phyloP scores from a whole-genome alignment of 2,329 filamentous ascomycete species.

The Akanthomyces lecanii region DNA sequence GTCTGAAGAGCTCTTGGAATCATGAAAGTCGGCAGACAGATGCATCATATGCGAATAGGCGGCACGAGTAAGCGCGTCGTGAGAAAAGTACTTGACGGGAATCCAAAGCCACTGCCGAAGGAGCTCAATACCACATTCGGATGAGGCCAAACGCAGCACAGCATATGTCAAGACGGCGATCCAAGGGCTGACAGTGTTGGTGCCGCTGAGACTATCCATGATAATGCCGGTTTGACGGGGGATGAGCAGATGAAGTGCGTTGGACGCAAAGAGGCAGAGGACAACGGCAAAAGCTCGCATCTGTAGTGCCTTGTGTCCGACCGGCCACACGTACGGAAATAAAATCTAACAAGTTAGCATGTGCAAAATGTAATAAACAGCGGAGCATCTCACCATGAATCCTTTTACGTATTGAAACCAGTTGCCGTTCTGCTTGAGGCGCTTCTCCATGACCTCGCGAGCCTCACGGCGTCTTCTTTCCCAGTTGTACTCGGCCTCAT shows the following conservation, averaged over 20 bases:
- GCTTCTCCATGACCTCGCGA: constrained; percentile 59
- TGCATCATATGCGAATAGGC: constrained; percentile 58
- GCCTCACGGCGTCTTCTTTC: constrained; percentile 49
- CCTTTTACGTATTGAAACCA: constrained; percentile 74
- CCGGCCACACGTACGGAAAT: constrained; percentile 75
- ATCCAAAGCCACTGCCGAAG: constrained; percentile 54
- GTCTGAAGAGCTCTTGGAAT: constrained; percentile 56
- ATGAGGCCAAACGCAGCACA: constrained; percentile 47
- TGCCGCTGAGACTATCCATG: constrained; percentile 60
- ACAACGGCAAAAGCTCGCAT: constrained; percentile 62
- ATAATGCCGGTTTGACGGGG: constrained; percentile 80
- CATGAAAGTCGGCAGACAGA: constrained; percentile 58
- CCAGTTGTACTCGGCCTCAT: constrained; percentile 49
- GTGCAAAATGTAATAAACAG: not conserved
- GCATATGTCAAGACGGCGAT: constrained; percentile 49
- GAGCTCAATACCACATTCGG: constrained; percentile 51
- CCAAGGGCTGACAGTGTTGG: constrained; percentile 47
- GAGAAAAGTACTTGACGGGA: constrained; percentile 54
- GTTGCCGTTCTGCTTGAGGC: constrained; percentile 68
- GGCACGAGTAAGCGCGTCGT: constrained; percentile 49
- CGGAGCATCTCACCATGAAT: constrained; percentile 49
- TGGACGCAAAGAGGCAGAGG: constrained; percentile 63
- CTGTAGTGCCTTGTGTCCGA: constrained; percentile 61
- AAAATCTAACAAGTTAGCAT: constrained; percentile 51
- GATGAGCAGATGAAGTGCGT: constrained; percentile 70